Percentiles rank a stretch among this genome's conserved stretches.
phyloP scores from a whole-genome alignment of 192 early-diverging fungal species.

The Podila clonocystis region DNA sequence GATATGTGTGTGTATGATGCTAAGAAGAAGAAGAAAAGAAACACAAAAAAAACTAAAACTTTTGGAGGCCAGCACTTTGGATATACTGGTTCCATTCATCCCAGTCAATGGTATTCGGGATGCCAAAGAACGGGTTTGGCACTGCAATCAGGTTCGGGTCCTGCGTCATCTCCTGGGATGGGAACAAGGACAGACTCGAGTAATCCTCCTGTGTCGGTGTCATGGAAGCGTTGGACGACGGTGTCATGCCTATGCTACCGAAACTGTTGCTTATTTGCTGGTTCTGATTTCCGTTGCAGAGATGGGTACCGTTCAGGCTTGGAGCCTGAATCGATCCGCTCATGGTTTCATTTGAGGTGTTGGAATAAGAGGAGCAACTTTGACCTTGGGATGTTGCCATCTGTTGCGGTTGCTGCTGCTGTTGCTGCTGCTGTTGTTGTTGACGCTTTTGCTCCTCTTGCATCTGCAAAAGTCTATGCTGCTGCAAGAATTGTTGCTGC shows the following conservation, averaged over 20 bases:
- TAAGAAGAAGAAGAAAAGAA: neutral
- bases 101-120: conserved; percentile 51
- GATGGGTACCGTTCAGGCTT: too few species aligned
- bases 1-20: too few species aligned
- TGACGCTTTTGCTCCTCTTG: conserved; percentile 37
- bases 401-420: neutral
- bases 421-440: conserved; percentile 18
- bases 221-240: neutral
- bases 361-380: too few species aligned
- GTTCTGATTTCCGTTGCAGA: too few species aligned
- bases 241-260: neutral
- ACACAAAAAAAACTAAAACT: conserved; percentile 10
- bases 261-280: neutral
- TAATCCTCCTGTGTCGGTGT: conserved; percentile 4
- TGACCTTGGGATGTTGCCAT: too few species aligned
- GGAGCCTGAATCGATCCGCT: too few species aligned
- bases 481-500: conserved; percentile 43
- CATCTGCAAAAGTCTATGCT: conserved; percentile 33
- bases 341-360: too few species aligned
- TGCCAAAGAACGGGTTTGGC: conserved; percentile 48
- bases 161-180: conserved; percentile 21
- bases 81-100: conserved; percentile 54
- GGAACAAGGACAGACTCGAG: conserved; percentile 32
- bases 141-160: conserved; percentile 32
- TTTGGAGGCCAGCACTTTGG: conserved; percentile 33